phyloP scores from a whole-genome alignment of 331 rosid genomes.

The Quercus tomentella region DNA sequence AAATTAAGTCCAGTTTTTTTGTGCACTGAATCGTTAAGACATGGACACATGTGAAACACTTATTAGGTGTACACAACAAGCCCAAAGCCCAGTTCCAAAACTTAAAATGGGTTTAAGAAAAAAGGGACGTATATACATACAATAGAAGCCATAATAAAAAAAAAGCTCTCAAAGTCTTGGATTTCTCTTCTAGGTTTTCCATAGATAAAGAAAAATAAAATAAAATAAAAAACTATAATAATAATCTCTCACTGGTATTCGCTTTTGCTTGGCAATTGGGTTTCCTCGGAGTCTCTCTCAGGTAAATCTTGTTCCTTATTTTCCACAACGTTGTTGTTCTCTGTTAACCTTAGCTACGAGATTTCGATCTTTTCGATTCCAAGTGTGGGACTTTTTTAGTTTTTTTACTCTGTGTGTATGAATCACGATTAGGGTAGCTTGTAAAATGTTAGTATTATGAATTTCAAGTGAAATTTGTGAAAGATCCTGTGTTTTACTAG shows the following conservation, averaged over 20 bases:
- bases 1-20: too few relatives aligned
- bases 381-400: too few relatives aligned
- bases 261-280: background rate
- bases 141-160: background rate
- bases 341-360: background rate
- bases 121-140: too few relatives aligned
- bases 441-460: too few relatives aligned
- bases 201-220: too few relatives aligned
- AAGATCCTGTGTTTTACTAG: background rate
- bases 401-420: background rate
- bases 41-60: too few relatives aligned
- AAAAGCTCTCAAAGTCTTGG: background rate
- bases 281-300: background rate
- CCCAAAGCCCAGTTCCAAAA: too few relatives aligned
- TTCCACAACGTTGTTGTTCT: background rate
- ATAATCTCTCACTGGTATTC: background rate
- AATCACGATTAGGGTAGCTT: background rate
- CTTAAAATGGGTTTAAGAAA: too few relatives aligned
- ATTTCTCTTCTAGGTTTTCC: background rate
- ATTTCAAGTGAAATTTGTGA: too few relatives aligned
- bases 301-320: background rate
- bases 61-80: too few relatives aligned
- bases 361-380: background rate
- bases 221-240: too few relatives aligned
- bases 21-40: rapidly evolving